These are phyloP conservation scores for Cladophialophora yegresii DNA, from an alignment of 2,329 filamentous ascomycete genomes.

Conservation along the genomic window DNA sequence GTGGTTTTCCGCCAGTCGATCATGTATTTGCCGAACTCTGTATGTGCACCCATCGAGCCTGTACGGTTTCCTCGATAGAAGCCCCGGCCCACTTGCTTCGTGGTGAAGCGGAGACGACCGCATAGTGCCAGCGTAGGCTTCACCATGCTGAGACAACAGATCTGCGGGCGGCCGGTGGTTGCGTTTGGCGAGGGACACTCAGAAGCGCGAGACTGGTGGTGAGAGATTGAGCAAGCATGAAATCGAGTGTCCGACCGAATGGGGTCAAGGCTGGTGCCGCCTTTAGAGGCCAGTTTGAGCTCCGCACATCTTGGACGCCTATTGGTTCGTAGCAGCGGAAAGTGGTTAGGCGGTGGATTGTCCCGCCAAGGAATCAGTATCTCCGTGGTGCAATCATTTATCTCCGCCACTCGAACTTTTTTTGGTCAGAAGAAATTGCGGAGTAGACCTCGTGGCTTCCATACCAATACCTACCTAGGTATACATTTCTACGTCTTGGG, in stretches of 20 bases:
- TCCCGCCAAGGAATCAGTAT: neutral
- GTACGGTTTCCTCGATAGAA: constrained; percentile 97
- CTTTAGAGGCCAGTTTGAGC: neutral
- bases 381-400: neutral
- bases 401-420: constrained; percentile 8
- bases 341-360: neutral
- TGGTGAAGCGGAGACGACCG: constrained; percentile 62
- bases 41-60: constrained; percentile 82
- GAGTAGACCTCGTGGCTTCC: neutral
- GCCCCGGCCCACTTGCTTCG: constrained; percentile 88
- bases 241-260: neutral
- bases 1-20: constrained; percentile 87
- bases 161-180: neutral
- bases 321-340: neutral
- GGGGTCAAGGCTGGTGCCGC: neutral
- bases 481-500: neutral
- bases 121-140: constrained; percentile 33
- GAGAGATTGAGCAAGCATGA: neutral
- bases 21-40: constrained; percentile 77
- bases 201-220: neutral
- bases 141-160: constrained; percentile 25
- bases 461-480: neutral
- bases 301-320: neutral
- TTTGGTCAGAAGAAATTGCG: neutral
- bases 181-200: neutral